Conservation (phyloP, 1,139 yeast species). For the Suhomyces anneliseae region DNA sequence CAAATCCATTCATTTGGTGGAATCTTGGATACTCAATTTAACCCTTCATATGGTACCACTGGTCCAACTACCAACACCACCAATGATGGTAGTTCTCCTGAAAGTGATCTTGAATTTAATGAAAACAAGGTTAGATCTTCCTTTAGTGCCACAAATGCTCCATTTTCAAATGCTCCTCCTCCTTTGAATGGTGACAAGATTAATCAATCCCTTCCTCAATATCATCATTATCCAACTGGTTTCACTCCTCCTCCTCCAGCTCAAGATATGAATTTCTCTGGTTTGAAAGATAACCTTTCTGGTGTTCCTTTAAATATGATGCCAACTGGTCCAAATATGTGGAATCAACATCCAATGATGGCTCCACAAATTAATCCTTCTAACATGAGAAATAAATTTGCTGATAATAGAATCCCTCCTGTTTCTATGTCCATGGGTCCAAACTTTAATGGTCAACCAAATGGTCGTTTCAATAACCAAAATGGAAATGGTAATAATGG, state of each 20-base stretch:
- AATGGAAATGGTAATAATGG: slow-evolving; percentile 7
- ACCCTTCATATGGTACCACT: slow-evolving; percentile 12
- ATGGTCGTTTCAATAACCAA: slow-evolving; percentile 9
- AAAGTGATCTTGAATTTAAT: slow-evolving; percentile 5
- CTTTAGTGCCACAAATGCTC: background rate
- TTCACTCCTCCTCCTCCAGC: slow-evolving; percentile 1
- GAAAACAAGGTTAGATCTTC: slow-evolving; percentile 3
- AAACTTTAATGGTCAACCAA: slow-evolving; percentile 7
- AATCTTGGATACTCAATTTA: slow-evolving; percentile 20
- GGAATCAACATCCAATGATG: slow-evolving; percentile 12
- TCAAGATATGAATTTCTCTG: slow-evolving; percentile 3
- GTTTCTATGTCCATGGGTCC: slow-evolving; percentile 3
- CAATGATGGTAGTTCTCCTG: slow-evolving; percentile 4
- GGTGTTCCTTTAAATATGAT: background rate
- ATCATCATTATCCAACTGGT: slow-evolving; percentile 1
- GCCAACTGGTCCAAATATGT: slow-evolving; percentile 9
- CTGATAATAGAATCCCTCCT: slow-evolving; percentile 10
- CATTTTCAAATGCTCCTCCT: slow-evolving; percentile 2
- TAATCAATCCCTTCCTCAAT: slow-evolving; percentile 1
- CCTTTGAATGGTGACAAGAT: slow-evolving; percentile 2
- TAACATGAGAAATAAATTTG: slow-evolving; percentile 12
- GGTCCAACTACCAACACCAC: background rate
- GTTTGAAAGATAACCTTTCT: slow-evolving; percentile 5
- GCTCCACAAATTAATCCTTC: slow-evolving; percentile 10
- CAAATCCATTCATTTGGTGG: slow-evolving; percentile 24